Conservation (phyloP, 345 rosid genomes). For the Schrenkiella parvula region DNA sequence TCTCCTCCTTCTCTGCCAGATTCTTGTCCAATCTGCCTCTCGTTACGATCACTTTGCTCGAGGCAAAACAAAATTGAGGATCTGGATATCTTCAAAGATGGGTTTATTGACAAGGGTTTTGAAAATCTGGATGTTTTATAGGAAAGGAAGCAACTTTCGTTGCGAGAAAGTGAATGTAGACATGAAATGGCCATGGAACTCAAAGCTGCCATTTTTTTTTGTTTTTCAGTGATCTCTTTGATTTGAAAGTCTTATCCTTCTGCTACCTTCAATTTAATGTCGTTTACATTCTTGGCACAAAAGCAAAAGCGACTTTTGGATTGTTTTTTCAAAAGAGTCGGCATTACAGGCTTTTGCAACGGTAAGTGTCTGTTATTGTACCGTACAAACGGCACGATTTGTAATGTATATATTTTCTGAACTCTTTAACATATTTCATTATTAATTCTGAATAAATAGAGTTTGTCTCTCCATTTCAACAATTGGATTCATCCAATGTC, state of each 20-base stretch:
- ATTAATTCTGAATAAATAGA: no score
- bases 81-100: conserved; percentile 1
- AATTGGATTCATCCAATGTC: no score
- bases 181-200: conserved; percentile 12
- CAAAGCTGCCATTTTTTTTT: conserved; percentile 28
- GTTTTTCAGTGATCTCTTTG: neutral
- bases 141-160: conserved; percentile 15
- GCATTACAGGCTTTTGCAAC: neutral
- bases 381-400: neutral
- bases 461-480: no score
- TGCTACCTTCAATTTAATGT: neutral
- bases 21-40: neutral
- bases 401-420: no score
- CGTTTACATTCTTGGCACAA: neutral
- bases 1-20: neutral
- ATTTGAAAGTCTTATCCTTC: neutral
- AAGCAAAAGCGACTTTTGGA: neutral
- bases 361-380: neutral
- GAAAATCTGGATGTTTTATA: neutral
- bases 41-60: neutral
- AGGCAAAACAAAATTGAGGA: conserved; percentile 12
- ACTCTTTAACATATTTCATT: neutral
- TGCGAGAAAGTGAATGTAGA: neutral
- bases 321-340: neutral
- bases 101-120: conserved; percentile 15